Percentiles rank a stretch among this genome's conserved stretches.
phyloP scores from a whole-genome alignment of 1,284 basidiomycete genomes.

The Apiotrichum laibachii region DNA sequence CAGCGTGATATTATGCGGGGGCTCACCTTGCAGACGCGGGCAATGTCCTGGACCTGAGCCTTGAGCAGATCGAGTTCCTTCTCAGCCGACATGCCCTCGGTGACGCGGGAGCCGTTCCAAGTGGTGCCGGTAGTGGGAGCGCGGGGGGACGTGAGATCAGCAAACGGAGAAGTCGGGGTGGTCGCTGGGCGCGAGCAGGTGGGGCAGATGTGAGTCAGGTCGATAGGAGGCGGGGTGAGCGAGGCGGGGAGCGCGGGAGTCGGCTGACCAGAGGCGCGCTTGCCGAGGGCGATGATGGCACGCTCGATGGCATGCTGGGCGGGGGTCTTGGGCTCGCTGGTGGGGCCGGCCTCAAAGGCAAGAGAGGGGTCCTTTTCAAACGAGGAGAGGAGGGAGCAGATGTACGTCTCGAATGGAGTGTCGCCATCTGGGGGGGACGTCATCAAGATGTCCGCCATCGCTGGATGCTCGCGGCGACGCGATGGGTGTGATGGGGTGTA shows the following conservation, averaged over 20 bases:
- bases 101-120: conserved; percentile 25
- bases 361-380: conserved; percentile 41
- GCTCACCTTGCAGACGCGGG: conserved; percentile 75
- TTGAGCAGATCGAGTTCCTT: conserved; percentile 77
- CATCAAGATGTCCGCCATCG: conserved; percentile 16
- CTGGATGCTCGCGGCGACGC: background rate
- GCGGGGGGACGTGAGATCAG: conserved; percentile 30
- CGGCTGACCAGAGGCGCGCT: conserved; percentile 22
- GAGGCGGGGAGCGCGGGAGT: conserved; percentile 5
- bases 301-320: conserved; percentile 43
- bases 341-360: conserved; percentile 35
- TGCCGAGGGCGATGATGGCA: conserved; percentile 38
- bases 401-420: conserved; percentile 38
- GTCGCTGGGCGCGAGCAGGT: conserved; percentile 21
- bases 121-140: conserved; percentile 25
- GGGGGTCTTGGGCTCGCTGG: conserved; percentile 30
- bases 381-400: conserved; percentile 36
- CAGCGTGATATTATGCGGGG: background rate
- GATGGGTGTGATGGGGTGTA: background rate
- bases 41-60: conserved; percentile 85
- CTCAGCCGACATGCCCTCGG: conserved; percentile 50
- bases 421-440: conserved; percentile 10
- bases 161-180: conserved; percentile 15
- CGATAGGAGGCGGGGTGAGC: conserved; percentile 35
- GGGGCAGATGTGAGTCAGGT: conserved; percentile 28